These are phyloP conservation scores for Deinandra increscens DNA, from an alignment of 129 eudicot genomes.

Conservation along the genomic window DNA sequence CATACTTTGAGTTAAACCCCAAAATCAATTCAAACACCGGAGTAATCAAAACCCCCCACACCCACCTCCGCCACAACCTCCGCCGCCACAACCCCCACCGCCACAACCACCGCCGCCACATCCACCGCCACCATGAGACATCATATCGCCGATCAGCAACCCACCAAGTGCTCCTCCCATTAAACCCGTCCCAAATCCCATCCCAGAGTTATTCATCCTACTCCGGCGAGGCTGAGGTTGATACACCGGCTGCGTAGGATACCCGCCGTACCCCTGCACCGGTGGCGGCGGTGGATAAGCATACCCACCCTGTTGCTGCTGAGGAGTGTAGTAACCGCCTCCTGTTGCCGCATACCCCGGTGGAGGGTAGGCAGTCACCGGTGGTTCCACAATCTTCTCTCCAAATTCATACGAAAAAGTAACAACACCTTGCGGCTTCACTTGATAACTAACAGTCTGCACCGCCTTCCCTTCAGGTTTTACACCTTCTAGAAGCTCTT, in stretches of 20 bases:
- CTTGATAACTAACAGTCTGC: constrained; percentile 44
- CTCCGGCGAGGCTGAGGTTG: constrained; percentile 24
- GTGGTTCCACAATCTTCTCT: constrained; percentile 23
- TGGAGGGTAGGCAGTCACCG: constrained; percentile 37
- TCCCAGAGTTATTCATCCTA: constrained; percentile 20
- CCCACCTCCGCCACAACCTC: constrained; percentile 22
- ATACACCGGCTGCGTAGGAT: not conserved
- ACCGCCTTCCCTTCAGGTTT: not conserved
- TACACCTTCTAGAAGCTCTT: constrained; percentile 35
- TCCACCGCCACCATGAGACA: not conserved
- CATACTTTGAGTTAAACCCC: too few relatives aligned
- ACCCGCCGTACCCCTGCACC: not conserved
- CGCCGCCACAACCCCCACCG: constrained; percentile 15
- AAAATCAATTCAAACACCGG: too few relatives aligned
- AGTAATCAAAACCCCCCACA: not conserved
- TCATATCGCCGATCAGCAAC: constrained; percentile 45
- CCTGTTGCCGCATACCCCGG: not conserved
- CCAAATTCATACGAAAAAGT: constrained; percentile 43
- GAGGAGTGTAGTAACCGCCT: constrained; percentile 5
- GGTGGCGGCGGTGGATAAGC: constrained; percentile 23
- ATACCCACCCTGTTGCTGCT: constrained; percentile 34
- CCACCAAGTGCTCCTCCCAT: constrained; percentile 35
- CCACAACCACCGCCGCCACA: not conserved
- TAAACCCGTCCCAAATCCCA: constrained; percentile 47
- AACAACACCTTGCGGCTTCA: constrained; percentile 44